A percentile compares a stretch with the other conserved stretches of the same genome.
phyloP scores from a whole-genome alignment of 768 basidiomycete species.

The Calocera viscosa region DNA sequence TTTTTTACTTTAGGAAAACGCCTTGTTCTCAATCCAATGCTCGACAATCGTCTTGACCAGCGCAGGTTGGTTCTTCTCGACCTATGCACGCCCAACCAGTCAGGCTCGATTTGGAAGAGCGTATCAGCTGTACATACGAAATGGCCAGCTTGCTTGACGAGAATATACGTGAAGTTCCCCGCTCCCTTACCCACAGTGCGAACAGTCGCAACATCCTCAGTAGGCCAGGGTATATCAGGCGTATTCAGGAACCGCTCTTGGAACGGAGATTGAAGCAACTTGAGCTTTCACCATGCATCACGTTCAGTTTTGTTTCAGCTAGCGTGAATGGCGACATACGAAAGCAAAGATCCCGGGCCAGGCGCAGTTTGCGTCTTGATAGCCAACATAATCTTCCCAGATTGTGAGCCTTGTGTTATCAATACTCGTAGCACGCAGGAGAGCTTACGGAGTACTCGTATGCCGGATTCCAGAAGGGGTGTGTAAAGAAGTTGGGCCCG shows the following conservation, averaged over 20 bases:
- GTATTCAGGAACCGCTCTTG: slow-evolving; percentile 23
- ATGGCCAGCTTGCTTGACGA: slow-evolving; percentile 28
- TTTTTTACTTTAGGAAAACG: slow-evolving; percentile 21
- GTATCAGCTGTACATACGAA: slow-evolving; percentile 20
- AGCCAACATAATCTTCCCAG: slow-evolving; percentile 25
- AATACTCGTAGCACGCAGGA: background rate
- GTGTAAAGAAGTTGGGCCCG: slow-evolving; percentile 20
- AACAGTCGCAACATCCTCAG: slow-evolving; percentile 20
- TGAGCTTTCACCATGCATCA: slow-evolving; percentile 16
- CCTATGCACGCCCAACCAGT: slow-evolving; percentile 13
- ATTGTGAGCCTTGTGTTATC: background rate
- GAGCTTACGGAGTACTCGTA: slow-evolving; percentile 19
- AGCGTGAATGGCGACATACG: slow-evolving; percentile 18
- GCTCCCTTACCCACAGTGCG: slow-evolving; percentile 27
- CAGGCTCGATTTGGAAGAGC: background rate
- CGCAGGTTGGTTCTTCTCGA: slow-evolving; percentile 20
- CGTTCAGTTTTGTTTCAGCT: too few relatives aligned
- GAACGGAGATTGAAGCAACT: slow-evolving; percentile 22
- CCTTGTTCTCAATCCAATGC: slow-evolving; percentile 21
- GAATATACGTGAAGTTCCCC: slow-evolving; percentile 27
- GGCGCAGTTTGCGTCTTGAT: slow-evolving; percentile 25
- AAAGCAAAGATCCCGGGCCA: slow-evolving; percentile 26
- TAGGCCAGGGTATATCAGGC: slow-evolving; percentile 25
- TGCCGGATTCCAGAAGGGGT: slow-evolving; percentile 24
- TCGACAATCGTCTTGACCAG: slow-evolving; percentile 21